These are phyloP conservation scores for Leccinellum luteum DNA, from an alignment of 768 basidiomycete species.

Conservation along the genomic window DNA sequence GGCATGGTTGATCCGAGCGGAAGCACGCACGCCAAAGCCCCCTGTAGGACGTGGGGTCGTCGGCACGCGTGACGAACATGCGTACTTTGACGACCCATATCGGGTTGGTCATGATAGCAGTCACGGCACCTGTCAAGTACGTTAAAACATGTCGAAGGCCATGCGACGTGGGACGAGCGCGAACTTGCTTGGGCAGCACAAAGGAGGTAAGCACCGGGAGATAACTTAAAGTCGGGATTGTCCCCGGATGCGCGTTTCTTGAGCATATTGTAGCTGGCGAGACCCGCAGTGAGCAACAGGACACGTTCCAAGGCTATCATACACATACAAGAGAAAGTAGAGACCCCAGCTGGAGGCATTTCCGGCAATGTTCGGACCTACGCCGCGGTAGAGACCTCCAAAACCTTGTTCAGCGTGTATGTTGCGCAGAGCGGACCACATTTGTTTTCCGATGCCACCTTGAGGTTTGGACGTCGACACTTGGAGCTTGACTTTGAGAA, in stretches of 20 bases:
- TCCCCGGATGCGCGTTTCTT: constrained; percentile 75
- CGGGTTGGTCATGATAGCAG: constrained; percentile 93
- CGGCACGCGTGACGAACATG: constrained; percentile 81
- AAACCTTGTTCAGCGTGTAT: constrained; percentile 77
- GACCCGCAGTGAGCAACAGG: constrained; percentile 1
- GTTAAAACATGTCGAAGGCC: constrained; percentile 12
- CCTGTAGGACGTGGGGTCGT: constrained; percentile 71
- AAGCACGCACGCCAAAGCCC: constrained; percentile 63
- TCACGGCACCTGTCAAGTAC: constrained; percentile 69
- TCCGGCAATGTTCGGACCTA: constrained; percentile 88
- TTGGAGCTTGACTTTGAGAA: constrained; percentile 93
- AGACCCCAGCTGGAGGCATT: constrained; percentile 97
- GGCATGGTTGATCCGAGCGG: not conserved
- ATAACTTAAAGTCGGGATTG: constrained; percentile 63
- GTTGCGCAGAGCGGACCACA: constrained; percentile 70
- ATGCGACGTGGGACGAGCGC: constrained; percentile 36
- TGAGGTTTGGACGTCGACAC: constrained; percentile 67
- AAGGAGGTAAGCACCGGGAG: constrained; percentile 76
- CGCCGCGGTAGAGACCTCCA: constrained; percentile 86
- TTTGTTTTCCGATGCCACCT: constrained; percentile 65
- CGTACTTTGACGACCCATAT: constrained; percentile 98
- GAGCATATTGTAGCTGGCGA: constrained; percentile 83
- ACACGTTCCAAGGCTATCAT: not conserved
- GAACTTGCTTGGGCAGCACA: constrained; percentile 96
- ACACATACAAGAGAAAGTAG: constrained; percentile 88